Base-by-base conservation (phyloP, 768 basidiomycete species). In the Mycena vulgaris region DNA sequence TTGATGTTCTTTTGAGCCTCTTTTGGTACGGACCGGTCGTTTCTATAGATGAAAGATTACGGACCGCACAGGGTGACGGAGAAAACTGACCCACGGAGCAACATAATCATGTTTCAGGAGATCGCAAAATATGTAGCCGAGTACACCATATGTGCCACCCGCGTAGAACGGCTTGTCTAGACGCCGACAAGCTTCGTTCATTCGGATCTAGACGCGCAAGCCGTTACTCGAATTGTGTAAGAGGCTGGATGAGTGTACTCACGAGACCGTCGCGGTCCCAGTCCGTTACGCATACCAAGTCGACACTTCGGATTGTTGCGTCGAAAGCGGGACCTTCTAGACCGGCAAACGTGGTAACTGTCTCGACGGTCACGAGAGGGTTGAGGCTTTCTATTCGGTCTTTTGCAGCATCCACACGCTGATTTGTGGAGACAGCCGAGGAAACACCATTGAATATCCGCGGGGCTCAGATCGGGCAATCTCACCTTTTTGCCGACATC, bases 101-200 rank as follows among this genome's bases (percentile, higher is more conserved):
- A 98, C 89, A 79, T 93, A 95, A 70, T 96, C 92, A 76, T 98
- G 97, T 63, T 89, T 86, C 65, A 96, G 84, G 63, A 99, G 86
- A 79, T 99, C 97, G 71, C 95, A 95, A 78, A 98, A 98, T 76
- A 98, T 95, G 81, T 95, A 99, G 19, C 97, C 97, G 52, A 91
- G 83, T 68, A 97, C 85, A 25, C 97, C 97, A 78, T 95, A 97
- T 19, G 93, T 92, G 14, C 95, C 95, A 1, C 96, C 96, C n/a
- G 92, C 90, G 75, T 98, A 98, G 78, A 99, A 92, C 8, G 94
- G 92, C 70, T 92, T 95, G 48, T 85, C 83, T 56, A 88, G 83
- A 65, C 87, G 86, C 68, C 96, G 87, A 79, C 96, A 95, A n/a
- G 90, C 85, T 59, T 89, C 87, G 79, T 98, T 97, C 62, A 97